Percentiles rank a stretch among this genome's conserved stretches.
Evolutionary conservation across 164 flowering plant species (phyloP).

Genomic region (Santalum album): DNA sequence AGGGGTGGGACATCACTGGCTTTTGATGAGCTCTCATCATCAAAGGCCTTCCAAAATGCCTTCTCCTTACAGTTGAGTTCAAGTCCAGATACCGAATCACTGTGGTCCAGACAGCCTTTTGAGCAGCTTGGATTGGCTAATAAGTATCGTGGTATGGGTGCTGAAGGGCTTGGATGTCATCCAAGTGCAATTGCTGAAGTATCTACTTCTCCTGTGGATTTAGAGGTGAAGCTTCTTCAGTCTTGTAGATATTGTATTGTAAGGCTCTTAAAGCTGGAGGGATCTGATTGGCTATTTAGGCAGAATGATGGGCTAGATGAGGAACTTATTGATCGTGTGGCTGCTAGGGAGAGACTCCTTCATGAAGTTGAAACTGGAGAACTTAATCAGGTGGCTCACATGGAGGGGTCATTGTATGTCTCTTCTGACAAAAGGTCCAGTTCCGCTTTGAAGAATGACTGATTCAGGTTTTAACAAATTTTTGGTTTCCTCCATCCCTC

Average conservation of each 20-base stretch:
- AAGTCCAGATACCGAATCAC: slow-evolving; percentile 40
- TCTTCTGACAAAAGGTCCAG: slow-evolving; percentile 31
- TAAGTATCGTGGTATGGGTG: slow-evolving; percentile 19
- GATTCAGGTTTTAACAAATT: slow-evolving; percentile 24
- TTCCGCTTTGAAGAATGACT: slow-evolving; percentile 30
- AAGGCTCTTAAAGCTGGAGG: slow-evolving; percentile 77
- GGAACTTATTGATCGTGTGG: slow-evolving; percentile 80
- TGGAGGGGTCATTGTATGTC: slow-evolving; percentile 29
- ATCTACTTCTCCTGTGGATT: slow-evolving; percentile 29
- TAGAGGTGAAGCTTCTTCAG: slow-evolving; percentile 68
- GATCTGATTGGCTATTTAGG: slow-evolving; percentile 87
- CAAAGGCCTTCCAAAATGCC: slow-evolving; percentile 43
- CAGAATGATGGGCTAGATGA: slow-evolving; percentile 86
- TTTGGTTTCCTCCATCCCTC: slow-evolving; percentile 46
- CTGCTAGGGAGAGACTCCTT: slow-evolving; percentile 66
- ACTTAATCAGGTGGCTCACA: slow-evolving; percentile 16
- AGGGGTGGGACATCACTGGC: slow-evolving; percentile 40
- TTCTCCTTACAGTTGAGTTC: slow-evolving; percentile 32
- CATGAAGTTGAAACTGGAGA: slow-evolving; percentile 63
- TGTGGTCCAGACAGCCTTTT: slow-evolving; percentile 85
- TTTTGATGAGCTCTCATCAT: slow-evolving; percentile 54
- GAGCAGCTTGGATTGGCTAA: slow-evolving; percentile 86
- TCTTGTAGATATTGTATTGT: slow-evolving; percentile 62
- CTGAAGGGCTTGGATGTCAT: slow-evolving; percentile 17
- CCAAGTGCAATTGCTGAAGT: slow-evolving; percentile 18